Conservation (phyloP, 169 alveolate genomes). For the Cryptosporidium xiaoi region DNA sequence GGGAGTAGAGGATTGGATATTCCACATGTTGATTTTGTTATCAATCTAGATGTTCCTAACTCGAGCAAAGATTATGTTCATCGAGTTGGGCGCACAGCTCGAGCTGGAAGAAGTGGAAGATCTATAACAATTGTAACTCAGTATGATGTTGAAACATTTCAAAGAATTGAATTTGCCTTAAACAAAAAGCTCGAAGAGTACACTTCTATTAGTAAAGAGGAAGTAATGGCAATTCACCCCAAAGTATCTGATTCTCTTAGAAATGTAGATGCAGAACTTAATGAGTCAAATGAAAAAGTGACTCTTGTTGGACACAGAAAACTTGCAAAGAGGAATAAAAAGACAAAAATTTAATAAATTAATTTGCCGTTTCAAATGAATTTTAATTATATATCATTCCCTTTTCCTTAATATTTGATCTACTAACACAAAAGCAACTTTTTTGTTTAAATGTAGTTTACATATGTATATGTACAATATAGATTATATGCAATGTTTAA, state of each 20-base stretch:
- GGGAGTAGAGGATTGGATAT: constrained; percentile 99
- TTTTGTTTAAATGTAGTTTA: background rate
- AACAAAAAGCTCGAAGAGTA: constrained; percentile 87
- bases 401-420: constrained; percentile 55
- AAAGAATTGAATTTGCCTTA: constrained; percentile 90
- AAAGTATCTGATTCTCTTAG: constrained; percentile 61
- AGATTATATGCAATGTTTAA: no score
- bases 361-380: background rate
- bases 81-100: constrained; percentile 99
- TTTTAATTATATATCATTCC: constrained; percentile 2
- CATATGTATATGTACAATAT: background rate
- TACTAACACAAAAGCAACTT: constrained; percentile 45
- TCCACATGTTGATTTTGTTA: constrained; percentile 95
- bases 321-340: constrained; percentile 27
- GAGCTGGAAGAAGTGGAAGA: constrained; percentile 98
- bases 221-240: constrained; percentile 59
- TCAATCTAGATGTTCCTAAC: constrained; percentile 97
- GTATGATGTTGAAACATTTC: constrained; percentile 92
- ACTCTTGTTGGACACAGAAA: constrained; percentile 58
- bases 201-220: constrained; percentile 30
- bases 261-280: constrained; percentile 57
- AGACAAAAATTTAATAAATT: background rate
- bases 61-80: constrained; percentile 96
- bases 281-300: constrained; percentile 58
- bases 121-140: constrained; percentile 96